A percentile compares a stretch with the other conserved stretches of the same genome.
Evolutionary conservation across 2,329 filamentous ascomycete species (phyloP).

Genomic region (Orbilia blumenaviensis): DNA sequence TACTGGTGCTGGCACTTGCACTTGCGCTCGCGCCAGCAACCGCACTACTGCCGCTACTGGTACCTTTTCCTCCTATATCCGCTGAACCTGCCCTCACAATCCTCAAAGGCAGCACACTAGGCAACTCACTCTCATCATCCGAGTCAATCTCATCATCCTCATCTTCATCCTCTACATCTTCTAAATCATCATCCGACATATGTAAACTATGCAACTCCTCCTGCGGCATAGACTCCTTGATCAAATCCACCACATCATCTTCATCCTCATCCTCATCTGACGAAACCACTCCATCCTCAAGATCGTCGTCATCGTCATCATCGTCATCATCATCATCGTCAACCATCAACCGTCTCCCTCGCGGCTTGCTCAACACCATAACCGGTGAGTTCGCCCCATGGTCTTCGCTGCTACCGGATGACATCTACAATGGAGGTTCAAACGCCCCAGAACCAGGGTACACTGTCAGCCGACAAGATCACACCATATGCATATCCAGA

Average conservation of each 20-base stretch:
- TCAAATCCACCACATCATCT: conserved; percentile 50
- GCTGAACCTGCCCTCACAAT: conserved; percentile 35
- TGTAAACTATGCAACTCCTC: conserved; percentile 49
- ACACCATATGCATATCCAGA: conserved; percentile 4
- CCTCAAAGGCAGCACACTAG: conserved; percentile 42
- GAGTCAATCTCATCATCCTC: conserved; percentile 36
- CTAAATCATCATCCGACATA: conserved; percentile 50
- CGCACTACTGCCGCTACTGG: background rate
- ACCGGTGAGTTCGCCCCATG: conserved; percentile 48
- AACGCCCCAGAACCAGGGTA: conserved; percentile 20
- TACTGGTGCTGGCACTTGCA: background rate
- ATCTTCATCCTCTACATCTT: conserved; percentile 43
- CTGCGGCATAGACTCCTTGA: conserved; percentile 46
- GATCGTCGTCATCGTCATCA: conserved; percentile 20
- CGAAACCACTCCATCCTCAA: conserved; percentile 29
- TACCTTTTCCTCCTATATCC: background rate
- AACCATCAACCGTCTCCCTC: conserved; percentile 25
- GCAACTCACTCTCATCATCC: conserved; percentile 47
- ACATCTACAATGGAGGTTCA: conserved; percentile 32
- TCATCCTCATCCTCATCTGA: conserved; percentile 49
- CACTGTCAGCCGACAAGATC: conserved; percentile 11
- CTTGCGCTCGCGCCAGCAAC: background rate
- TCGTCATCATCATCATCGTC: conserved; percentile 26
- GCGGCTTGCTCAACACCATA: conserved; percentile 23
- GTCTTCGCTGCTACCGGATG: conserved; percentile 49